These are phyloP conservation scores for Iodosphaeria phyllophila DNA, from an alignment of 2,329 filamentous ascomycete species.

Conservation along the genomic window DNA sequence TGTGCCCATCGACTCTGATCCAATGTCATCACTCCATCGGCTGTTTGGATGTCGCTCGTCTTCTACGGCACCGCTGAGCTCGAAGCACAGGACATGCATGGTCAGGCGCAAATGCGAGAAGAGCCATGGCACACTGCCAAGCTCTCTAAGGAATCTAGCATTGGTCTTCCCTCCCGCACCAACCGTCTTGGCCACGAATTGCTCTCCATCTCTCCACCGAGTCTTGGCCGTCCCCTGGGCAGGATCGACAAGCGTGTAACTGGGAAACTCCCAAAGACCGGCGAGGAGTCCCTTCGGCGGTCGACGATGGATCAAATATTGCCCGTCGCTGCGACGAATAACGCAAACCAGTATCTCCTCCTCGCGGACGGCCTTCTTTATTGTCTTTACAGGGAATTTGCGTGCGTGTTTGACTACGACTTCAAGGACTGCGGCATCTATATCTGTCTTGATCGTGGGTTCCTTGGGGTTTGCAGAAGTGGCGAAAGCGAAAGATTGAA, in stretches of 20 bases:
- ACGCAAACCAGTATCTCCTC: slow-evolving; percentile 35
- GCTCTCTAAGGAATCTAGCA: too few relatives aligned
- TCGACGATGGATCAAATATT: slow-evolving; percentile 28
- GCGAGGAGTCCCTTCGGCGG: slow-evolving; percentile 34
- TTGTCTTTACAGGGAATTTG: slow-evolving; percentile 29
- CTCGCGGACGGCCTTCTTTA: slow-evolving; percentile 31
- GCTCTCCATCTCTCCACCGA: slow-evolving; percentile 17
- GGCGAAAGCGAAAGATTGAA: slow-evolving; percentile 13
- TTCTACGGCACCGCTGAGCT: slow-evolving; percentile 9
- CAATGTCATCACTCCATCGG: slow-evolving; percentile 22
- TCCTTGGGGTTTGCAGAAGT: slow-evolving; percentile 4
- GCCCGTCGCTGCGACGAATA: slow-evolving; percentile 21
- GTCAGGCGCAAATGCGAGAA: slow-evolving; percentile 37
- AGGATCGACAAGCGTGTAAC: slow-evolving; percentile 15
- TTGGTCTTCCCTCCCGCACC: too few relatives aligned
- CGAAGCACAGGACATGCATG: slow-evolving; percentile 37
- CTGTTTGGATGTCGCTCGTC: slow-evolving; percentile 1
- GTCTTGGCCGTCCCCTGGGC: slow-evolving; percentile 10
- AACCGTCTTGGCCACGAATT: slow-evolving; percentile 16
- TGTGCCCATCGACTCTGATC: slow-evolving; percentile 35
- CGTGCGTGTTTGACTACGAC: slow-evolving; percentile 23
- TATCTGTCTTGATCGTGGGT: slow-evolving; percentile 1
- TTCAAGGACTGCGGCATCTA: slow-evolving; percentile 12
- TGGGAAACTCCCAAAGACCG: slow-evolving; percentile 37
- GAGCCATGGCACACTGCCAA: slow-evolving; percentile 36